phyloP scores from a whole-genome alignment of 768 basidiomycete species.

The Atractiella rhizophila region DNA sequence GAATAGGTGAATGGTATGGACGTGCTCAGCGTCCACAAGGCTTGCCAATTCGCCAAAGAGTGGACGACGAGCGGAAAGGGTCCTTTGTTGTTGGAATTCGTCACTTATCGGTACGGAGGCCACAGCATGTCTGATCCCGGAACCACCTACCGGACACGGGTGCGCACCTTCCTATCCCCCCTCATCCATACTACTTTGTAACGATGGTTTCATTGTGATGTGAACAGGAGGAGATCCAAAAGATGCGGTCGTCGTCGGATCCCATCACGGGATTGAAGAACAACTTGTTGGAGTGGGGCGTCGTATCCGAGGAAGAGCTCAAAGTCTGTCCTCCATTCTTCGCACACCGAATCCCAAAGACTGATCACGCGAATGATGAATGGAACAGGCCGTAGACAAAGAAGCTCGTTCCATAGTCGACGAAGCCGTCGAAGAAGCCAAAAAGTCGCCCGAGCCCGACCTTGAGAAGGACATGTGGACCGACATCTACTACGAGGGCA shows the following conservation, averaged over 20 bases:
- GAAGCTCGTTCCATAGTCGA: slow-evolving; percentile 69
- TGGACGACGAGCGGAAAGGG: slow-evolving; percentile 71
- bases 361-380: too few relatives aligned
- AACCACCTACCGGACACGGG: slow-evolving; percentile 86
- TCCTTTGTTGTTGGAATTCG: slow-evolving; percentile 78
- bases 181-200: too few relatives aligned
- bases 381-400: slow-evolving; percentile 73
- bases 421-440: slow-evolving; percentile 71
- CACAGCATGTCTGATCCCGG: slow-evolving; percentile 79
- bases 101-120: slow-evolving; percentile 81
- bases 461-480: slow-evolving; percentile 46
- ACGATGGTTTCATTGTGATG: neutral
- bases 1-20: slow-evolving; percentile 99
- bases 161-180: neutral
- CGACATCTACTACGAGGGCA: slow-evolving; percentile 61
- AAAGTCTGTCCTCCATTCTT: too few relatives aligned
- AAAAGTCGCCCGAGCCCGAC: slow-evolving; percentile 49
- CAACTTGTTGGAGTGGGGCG: slow-evolving; percentile 85
- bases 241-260: slow-evolving; percentile 83
- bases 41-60: slow-evolving; percentile 58
- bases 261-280: slow-evolving; percentile 82
- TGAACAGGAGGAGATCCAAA: slow-evolving; percentile 58
- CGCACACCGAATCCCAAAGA: too few relatives aligned
- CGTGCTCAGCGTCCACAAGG: slow-evolving; percentile 66
- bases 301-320: slow-evolving; percentile 65